These are phyloP conservation scores for Fusarium papillatum DNA, from an alignment of 2,329 filamentous ascomycete species.

Conservation along the genomic window DNA sequence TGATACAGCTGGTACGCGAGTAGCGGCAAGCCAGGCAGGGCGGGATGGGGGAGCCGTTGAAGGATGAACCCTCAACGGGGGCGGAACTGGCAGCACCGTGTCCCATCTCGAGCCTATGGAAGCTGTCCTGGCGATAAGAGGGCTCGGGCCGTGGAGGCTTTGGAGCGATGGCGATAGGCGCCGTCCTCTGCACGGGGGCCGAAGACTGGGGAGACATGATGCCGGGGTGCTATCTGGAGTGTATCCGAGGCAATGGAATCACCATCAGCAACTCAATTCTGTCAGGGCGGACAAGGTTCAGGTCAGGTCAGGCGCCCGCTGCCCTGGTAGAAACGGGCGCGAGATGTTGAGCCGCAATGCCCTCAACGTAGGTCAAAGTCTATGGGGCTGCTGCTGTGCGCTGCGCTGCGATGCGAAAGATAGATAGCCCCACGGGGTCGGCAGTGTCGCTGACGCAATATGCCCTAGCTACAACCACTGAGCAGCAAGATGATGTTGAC, in stretches of 20 bases:
- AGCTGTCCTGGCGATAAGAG: slow-evolving; percentile 61
- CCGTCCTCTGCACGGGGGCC: slow-evolving; percentile 66
- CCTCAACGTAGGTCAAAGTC: slow-evolving; percentile 25
- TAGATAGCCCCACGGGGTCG: slow-evolving; percentile 41
- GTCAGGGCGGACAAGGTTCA: slow-evolving; percentile 40
- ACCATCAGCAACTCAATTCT: slow-evolving; percentile 29
- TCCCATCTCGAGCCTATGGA: slow-evolving; percentile 62
- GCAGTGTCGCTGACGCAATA: slow-evolving; percentile 48
- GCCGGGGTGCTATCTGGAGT: slow-evolving; percentile 39
- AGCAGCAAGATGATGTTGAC: slow-evolving; percentile 38
- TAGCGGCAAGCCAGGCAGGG: slow-evolving; percentile 82
- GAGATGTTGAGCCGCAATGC: slow-evolving; percentile 43
- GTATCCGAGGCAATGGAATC: slow-evolving; percentile 33
- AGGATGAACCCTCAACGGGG: slow-evolving; percentile 63
- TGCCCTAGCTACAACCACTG: slow-evolving; percentile 44
- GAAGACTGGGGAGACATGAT: slow-evolving; percentile 66
- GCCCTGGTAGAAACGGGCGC: slow-evolving; percentile 43
- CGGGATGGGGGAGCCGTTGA: slow-evolving; percentile 57
- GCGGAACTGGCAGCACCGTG: slow-evolving; percentile 60
- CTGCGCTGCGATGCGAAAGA: slow-evolving; percentile 24
- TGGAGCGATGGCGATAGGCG: slow-evolving; percentile 76
- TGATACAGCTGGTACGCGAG: slow-evolving; percentile 82
- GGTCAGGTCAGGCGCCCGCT: slow-evolving; percentile 37
- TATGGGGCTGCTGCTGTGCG: slow-evolving; percentile 11
- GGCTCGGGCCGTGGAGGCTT: slow-evolving; percentile 63